Evolutionary conservation across 495 filamentous ascomycete species (phyloP).

Genomic region (Oleoguttula mirabilis): DNA sequence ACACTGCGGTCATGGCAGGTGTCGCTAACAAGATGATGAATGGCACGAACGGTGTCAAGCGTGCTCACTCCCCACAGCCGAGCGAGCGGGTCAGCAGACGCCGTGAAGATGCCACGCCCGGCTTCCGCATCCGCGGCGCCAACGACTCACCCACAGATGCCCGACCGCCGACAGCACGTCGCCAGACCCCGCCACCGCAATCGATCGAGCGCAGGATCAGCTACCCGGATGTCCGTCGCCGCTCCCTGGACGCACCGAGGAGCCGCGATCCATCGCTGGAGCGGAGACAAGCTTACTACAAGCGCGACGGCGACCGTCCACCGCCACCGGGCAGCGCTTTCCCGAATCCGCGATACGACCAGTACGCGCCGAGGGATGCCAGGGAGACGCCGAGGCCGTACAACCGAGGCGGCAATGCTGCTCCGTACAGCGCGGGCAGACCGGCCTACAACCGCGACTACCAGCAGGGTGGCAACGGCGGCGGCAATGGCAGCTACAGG

Average conservation of each 20-base stretch:
- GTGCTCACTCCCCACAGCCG: slow-evolving; percentile 5
- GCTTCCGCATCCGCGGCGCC: slow-evolving; percentile 14
- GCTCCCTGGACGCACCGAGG: slow-evolving; percentile 1
- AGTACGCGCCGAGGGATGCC: too few relatives aligned
- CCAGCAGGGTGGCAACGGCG: too few relatives aligned
- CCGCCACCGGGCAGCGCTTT: too few relatives aligned
- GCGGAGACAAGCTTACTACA: slow-evolving; percentile 13
- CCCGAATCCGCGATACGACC: not conserved
- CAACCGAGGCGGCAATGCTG: too few relatives aligned
- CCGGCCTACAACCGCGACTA: too few relatives aligned
- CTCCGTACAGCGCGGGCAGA: too few relatives aligned
- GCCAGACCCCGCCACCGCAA: not conserved
- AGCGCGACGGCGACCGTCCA: not conserved
- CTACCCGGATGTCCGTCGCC: slow-evolving; percentile 3
- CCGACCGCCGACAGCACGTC: not conserved
- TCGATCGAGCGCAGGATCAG: slow-evolving; percentile 3
- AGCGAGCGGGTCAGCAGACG: not conserved
- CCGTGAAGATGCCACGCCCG: not conserved
- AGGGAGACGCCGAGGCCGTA: too few relatives aligned
- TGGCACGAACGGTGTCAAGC: slow-evolving; percentile 7
- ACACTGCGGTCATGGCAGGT: not conserved
- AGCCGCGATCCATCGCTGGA: slow-evolving; percentile 12
- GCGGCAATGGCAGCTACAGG: too few relatives aligned
- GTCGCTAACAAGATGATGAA: not conserved
- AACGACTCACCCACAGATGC: slow-evolving; percentile 8